These are phyloP conservation scores for Arachnomyces sp. DNA, from an alignment of 2,329 filamentous ascomycete species.

Conservation along the genomic window DNA sequence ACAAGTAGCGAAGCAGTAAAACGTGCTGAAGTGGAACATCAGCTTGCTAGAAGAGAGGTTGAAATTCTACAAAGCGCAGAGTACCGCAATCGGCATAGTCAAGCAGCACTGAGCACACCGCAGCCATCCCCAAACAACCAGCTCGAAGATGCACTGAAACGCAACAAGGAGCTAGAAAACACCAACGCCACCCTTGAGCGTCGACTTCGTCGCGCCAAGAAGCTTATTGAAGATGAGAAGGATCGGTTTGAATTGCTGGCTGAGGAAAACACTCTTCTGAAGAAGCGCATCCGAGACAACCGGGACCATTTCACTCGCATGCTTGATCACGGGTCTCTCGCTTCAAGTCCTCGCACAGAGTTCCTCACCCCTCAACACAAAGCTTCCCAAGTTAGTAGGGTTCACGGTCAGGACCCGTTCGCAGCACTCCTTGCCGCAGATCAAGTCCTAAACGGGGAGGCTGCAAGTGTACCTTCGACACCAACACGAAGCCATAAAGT, in stretches of 20 bases:
- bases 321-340: conserved; percentile 62
- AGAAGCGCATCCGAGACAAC: conserved; percentile 81
- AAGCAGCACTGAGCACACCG: conserved; percentile 41
- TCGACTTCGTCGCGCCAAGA: conserved; percentile 65
- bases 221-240: conserved; percentile 67
- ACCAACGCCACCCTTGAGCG: conserved; percentile 57
- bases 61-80: conserved; percentile 72
- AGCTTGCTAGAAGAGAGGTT: conserved; percentile 81
- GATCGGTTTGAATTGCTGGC: conserved; percentile 60
- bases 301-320: conserved; percentile 75
- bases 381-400: conserved; percentile 35
- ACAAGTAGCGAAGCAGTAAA: conserved; percentile 79
- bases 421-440: conserved; percentile 66
- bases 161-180: conserved; percentile 57
- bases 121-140: conserved; percentile 37
- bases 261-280: conserved; percentile 68
- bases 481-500: conserved; percentile 47
- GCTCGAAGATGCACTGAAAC: conserved; percentile 51
- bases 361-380: conserved; percentile 38
- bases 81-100: conserved; percentile 53
- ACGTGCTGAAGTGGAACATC: conserved; percentile 80
- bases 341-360: conserved; percentile 50
- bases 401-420: conserved; percentile 56
- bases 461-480: conserved; percentile 65
- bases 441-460: conserved; percentile 70